A percentile compares a stretch with the other conserved stretches of the same genome.
Conservation (phyloP, 164 flowering plant species). For the Santalum album region DNA sequence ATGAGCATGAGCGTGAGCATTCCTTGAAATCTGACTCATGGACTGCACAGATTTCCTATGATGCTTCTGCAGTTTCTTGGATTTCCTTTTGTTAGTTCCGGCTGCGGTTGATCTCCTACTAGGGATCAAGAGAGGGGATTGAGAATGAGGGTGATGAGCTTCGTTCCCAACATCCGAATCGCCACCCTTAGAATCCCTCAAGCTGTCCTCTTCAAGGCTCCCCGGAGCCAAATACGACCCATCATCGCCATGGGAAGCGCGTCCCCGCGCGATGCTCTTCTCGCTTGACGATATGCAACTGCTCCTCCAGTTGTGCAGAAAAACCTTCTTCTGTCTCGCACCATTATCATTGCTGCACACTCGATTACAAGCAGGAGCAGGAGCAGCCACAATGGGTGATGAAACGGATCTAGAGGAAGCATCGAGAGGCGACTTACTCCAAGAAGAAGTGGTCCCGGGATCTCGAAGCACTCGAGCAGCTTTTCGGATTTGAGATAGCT, state of each 20-base stretch:
- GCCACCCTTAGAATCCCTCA: slow-evolving; percentile 55
- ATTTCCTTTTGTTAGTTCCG: not conserved
- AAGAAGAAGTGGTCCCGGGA: slow-evolving; percentile 85
- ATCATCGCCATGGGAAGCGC: slow-evolving; percentile 8
- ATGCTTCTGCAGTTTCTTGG: not conserved
- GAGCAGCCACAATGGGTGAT: no score
- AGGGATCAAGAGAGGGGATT: no score
- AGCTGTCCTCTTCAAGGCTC: slow-evolving; percentile 40
- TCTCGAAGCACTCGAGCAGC: slow-evolving; percentile 74
- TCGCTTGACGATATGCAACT: slow-evolving; percentile 44
- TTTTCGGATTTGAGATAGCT: slow-evolving; percentile 79
- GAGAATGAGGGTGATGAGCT: no score
- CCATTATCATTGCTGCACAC: no score
- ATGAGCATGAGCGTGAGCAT: slow-evolving; percentile 1
- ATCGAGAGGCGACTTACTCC: slow-evolving; percentile 18
- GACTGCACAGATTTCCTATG: not conserved
- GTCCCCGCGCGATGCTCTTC: slow-evolving; percentile 13
- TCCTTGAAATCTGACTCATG: not conserved
- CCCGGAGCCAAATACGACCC: slow-evolving; percentile 20
- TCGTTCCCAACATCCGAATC: slow-evolving; percentile 32
- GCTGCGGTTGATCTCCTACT: no score
- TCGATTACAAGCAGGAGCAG: no score
- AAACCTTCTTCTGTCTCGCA: not conserved
- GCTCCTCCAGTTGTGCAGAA: slow-evolving; percentile 61
- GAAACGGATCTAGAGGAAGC: not conserved